Conservation (phyloP, 192 early-diverging fungal species). For the Backusella morwellensis region DNA sequence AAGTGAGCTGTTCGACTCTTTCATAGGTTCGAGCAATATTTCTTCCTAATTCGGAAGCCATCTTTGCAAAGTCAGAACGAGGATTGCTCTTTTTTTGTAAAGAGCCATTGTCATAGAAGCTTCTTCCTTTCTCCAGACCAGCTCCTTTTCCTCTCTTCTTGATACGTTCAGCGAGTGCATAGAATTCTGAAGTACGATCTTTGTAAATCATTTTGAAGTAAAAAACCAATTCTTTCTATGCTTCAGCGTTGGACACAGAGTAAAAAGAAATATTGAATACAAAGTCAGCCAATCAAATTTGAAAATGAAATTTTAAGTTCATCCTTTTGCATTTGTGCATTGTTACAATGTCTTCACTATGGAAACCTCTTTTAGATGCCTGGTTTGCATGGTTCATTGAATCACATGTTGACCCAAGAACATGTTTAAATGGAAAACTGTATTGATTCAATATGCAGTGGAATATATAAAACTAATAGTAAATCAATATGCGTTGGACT, state of each 20-base stretch:
- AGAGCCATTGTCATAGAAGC: neutral
- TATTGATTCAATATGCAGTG: too few relatives aligned
- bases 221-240: neutral
- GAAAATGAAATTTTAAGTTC: neutral
- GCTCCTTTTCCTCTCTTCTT: slow-evolving; percentile 39
- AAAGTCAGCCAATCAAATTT: neutral
- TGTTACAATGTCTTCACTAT: too few relatives aligned
- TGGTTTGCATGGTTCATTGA: too few relatives aligned
- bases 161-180: slow-evolving; percentile 74
- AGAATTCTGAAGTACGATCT: slow-evolving; percentile 87
- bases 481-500: too few relatives aligned
- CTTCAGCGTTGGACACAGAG: neutral
- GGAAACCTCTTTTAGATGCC: too few relatives aligned
- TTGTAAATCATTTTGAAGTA: slow-evolving; percentile 40
- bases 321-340: neutral
- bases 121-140: slow-evolving; percentile 19
- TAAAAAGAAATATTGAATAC: neutral
- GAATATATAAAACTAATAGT: too few relatives aligned
- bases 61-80: slow-evolving; percentile 73
- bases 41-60: slow-evolving; percentile 79
- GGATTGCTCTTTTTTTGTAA: slow-evolving; percentile 9
- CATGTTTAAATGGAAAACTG: too few relatives aligned
- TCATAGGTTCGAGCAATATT: slow-evolving; percentile 83
- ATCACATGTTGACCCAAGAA: too few relatives aligned
- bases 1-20: slow-evolving; percentile 85